Evolutionary conservation across 306 rosid genomes (phyloP), one percentile per base, ranked within the genome.

Genomic region (Cicer cuneatum): DNA sequence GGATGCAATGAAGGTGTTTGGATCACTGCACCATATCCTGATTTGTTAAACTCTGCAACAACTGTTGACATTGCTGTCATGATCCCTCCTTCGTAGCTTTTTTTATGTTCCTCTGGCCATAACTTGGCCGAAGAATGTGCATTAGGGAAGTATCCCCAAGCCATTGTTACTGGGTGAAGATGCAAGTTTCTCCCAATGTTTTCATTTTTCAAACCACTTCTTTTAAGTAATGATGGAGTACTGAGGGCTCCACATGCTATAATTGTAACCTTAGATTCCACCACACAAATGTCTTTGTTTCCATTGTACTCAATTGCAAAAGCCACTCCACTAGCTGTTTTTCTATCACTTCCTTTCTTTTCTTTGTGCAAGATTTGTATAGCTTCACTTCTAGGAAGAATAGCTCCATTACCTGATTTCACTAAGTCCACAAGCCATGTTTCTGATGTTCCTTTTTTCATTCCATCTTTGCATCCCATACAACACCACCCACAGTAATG

Each of bases 401-500:
- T 90, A 7, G 74, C 96, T 11, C 96, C 96, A 19, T 90, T 92
- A 1, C 89, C 96, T 1, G 96, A 90, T 18, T 83, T 76, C 35
- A 88, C 98, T 41, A 90, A 77, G 72, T 92, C 96, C 63, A 90
- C 85, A 5, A 90, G 80, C 98, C 98, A 92, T 65, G 98, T 92
- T 83, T 92, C 97, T 10, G 80, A 21, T 2, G 93, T 86, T 38
- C 89, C 86, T 47, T 88, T 87, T 72, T 92, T 92, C 62, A 43
- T 85, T 61, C 98, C 98, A 80, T 90, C 87, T 72, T 80, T 90
- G 77, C 93, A 92, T 48, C 98, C 96, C 51, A 92, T 61, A 71
- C 85, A 83, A 53, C 98, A 92, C 98, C 98, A 92, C 2, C 98
- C 96, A 24, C 96, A 92, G 35, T 90, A 85, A 62, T 88, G 98